Base-by-base conservation (phyloP, 805 yeast genomes). In the Metschnikowia continentalis region DNA sequence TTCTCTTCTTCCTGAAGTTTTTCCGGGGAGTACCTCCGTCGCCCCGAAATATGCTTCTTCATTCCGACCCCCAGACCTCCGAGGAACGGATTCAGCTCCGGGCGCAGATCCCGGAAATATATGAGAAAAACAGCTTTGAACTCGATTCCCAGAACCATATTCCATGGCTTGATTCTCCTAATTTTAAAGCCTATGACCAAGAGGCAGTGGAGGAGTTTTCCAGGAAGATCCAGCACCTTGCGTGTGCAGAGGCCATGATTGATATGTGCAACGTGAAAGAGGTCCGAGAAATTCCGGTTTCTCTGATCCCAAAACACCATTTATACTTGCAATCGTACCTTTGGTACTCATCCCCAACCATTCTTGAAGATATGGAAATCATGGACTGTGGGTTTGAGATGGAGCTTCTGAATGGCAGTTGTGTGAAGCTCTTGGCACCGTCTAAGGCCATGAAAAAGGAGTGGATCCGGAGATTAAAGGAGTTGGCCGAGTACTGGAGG, bases 191-290 rank as follows among this genome's bases (percentile, higher is more conserved):
- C 6, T 59, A 72, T 19, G 97, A 91, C 60, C 56, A 64, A 1
- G 67, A 67, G 41, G 95, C 95, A 0, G 57, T 81, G n/a, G 71
- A 74, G 26, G 92, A 88, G 54, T 78, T 79, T 39, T 83, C 84
- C 53, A 73, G 97, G 51, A 74, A 84, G 47, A 67, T 82, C 1
- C 71, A 74, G 22, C 78, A 79, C 49, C 64, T 88, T 5, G 63
- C 80, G 1, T 77, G 78, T 47, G 78, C 96, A 0, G 77, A 79
- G 30, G 83, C 83, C 0, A 67, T 86, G 13, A 60, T 91, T 6
- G 88, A 90, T 61, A 56, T 91, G 47, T 64, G 78, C 19, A 71
- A 75, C 6, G 74, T 87, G 1, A 63, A 59, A 6, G 67, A 66
- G 0, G 69, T 86, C 3, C 52, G 60, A 15, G 59, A 67, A 2